Evolutionary conservation across 2,329 filamentous ascomycete genomes (phyloP), one percentile per base, ranked within the genome.

Genomic region (Zopfia rhizophila): DNA sequence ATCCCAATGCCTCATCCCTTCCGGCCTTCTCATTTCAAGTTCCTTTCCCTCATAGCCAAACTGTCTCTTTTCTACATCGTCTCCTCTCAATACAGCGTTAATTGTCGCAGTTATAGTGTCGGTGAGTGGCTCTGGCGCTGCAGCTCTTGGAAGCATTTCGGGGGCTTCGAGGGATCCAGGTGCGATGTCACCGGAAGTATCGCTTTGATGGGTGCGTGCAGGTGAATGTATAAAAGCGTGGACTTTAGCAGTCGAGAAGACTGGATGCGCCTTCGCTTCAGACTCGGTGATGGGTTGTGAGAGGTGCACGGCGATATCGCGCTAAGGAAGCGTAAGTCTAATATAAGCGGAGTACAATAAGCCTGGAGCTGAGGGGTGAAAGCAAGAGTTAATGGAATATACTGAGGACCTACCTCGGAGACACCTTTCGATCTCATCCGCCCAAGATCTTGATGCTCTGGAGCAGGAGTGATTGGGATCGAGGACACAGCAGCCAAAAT

Each of bases 41-140:
- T 70, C 68, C 22, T 69, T 70, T 5, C 68, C 68, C 36, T 69
- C 68, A 29, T 69, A 69, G 3, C 61, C 66, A 36, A 65, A 65
- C 17, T 56, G 53, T 33, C 58, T 53, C 6, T 48, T 48, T 27
- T 61, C 56, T 1, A 48, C 29, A 24, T 58, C 51, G 8, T 43
- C 33, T 6, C 61, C 50, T 37, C 53, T 48, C 29, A 71, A 53
- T 6, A 67, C 37, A 1, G 53, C 56, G 31, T 59, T 54, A 6
- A 72, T 40, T 21, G 51, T 60, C 5, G 55, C 48, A 28, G 59
- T 52, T 6, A 68, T 29, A 2, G 52, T 44, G 10, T 60, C 48
- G 16, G 33, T 21, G 13, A 39, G 21, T 2, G 53, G 52, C 25
- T 51, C 40, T 10, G 45, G 31, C 4, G 31, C 44, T 14, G 60